Percentiles rank a stretch among this genome's conserved stretches.
phyloP scores from a whole-genome alignment of 1,284 basidiomycete genomes.

The Ganoderma lingzhi region DNA sequence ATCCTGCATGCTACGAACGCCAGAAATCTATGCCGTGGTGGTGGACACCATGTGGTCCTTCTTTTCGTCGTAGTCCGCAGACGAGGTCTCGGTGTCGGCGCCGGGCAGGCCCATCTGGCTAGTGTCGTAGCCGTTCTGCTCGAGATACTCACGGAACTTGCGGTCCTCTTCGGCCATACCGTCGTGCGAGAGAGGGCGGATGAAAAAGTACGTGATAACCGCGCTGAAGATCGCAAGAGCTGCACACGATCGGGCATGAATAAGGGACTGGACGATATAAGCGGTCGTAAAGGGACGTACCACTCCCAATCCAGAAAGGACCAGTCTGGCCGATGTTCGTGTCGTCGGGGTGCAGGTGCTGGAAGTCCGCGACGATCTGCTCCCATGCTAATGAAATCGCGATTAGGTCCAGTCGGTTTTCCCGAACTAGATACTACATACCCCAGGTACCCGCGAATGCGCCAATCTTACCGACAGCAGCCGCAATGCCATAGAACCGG shows the following conservation, averaged over 20 bases:
- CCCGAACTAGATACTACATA: constrained; percentile 39
- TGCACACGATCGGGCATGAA: constrained; percentile 23
- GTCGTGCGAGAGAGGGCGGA: constrained; percentile 79
- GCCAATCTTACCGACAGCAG: constrained; percentile 91
- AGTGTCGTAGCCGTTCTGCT: constrained; percentile 80
- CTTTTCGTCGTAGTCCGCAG: constrained; percentile 28
- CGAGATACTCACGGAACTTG: constrained; percentile 84
- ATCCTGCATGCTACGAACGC: neutral
- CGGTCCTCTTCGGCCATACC: constrained; percentile 84
- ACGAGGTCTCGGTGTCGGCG: constrained; percentile 22
- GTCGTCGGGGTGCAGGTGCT: constrained; percentile 50
- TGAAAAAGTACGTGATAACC: constrained; percentile 75
- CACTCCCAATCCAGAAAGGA: constrained; percentile 84
- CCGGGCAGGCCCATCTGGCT: constrained; percentile 64
- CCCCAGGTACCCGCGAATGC: constrained; percentile 87
- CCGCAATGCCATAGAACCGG: constrained; percentile 86
- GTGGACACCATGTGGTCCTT: constrained; percentile 7
- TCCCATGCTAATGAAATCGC: neutral
- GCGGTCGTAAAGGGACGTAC: constrained; percentile 40
- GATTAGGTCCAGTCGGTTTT: neutral
- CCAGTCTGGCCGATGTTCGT: constrained; percentile 72
- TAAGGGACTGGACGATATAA: neutral
- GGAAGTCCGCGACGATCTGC: constrained; percentile 54
- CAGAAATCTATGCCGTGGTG: constrained; percentile 4
- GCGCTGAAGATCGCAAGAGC: constrained; percentile 85